Percentiles rank a stretch among this genome's conserved stretches.
These are phyloP conservation scores for Onygena corvina DNA, from an alignment of 2,329 filamentous ascomycete species.

Conservation along the genomic window DNA sequence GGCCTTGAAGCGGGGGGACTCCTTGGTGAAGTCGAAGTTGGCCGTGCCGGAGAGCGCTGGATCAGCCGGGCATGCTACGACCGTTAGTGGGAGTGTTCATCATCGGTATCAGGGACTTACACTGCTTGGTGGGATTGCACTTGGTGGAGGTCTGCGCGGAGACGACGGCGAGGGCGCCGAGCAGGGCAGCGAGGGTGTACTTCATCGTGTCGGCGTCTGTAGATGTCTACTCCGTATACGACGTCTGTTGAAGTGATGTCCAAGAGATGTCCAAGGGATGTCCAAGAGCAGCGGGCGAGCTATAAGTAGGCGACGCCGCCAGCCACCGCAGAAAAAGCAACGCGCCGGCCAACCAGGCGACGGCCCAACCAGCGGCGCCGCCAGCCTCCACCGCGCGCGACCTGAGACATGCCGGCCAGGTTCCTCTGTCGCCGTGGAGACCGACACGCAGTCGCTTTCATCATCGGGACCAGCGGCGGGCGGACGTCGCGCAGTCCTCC, in stretches of 20 bases:
- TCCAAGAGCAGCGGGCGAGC: not conserved
- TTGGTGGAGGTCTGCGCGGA: slow-evolving; percentile 34
- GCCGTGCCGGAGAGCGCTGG: slow-evolving; percentile 74
- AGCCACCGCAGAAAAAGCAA: slow-evolving; percentile 2
- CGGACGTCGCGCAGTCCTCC: too few relatives aligned
- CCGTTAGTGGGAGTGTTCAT: not conserved
- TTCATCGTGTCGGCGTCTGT: slow-evolving; percentile 22
- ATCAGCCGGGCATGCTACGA: slow-evolving; percentile 55
- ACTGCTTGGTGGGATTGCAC: slow-evolving; percentile 33
- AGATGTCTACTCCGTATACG: not conserved
- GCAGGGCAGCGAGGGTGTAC: slow-evolving; percentile 19
- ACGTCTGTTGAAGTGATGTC: not conserved
- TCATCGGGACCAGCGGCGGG: too few relatives aligned
- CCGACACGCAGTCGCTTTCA: too few relatives aligned
- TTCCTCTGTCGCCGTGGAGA: too few relatives aligned
- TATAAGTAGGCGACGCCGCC: not conserved
- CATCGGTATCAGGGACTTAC: slow-evolving; percentile 21
- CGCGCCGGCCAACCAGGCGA: not conserved
- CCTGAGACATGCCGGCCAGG: not conserved
- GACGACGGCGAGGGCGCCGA: slow-evolving; percentile 23
- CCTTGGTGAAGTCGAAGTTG: slow-evolving; percentile 69
- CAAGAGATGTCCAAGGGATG: not conserved
- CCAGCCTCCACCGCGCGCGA: slow-evolving; percentile 2
- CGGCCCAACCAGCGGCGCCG: not conserved
- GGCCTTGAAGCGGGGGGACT: slow-evolving; percentile 63